Percentiles rank a stretch among this genome's conserved stretches.
Conservation (phyloP, 2,329 filamentous ascomycete genomes). For the Alternaria hordeiaustralica region DNA sequence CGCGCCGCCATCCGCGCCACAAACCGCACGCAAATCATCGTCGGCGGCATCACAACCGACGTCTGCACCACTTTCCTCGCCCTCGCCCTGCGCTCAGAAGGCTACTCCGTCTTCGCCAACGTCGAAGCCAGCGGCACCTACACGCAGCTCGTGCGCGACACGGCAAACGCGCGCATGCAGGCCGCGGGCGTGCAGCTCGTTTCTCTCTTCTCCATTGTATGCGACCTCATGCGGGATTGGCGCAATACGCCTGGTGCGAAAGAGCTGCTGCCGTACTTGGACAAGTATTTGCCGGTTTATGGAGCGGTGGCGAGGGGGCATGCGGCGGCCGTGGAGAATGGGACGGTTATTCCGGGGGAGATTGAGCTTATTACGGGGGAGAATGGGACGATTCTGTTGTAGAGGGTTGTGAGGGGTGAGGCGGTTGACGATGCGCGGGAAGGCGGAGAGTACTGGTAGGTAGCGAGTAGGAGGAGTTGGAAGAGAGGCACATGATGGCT, state of each 20-base stretch:
- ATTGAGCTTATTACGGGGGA: conserved; percentile 33
- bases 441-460: background rate
- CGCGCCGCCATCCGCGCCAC: conserved; percentile 68
- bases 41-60: conserved; percentile 76
- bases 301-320: conserved; percentile 68
- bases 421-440: background rate
- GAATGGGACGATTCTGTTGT: conserved; percentile 23
- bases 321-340: conserved; percentile 65
- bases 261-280: conserved; percentile 68
- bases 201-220: conserved; percentile 67
- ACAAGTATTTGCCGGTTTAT: conserved; percentile 70
- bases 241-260: conserved; percentile 58
- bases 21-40: conserved; percentile 71
- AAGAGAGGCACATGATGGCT: background rate
- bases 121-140: conserved; percentile 74
- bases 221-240: conserved; percentile 76
- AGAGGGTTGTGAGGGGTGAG: background rate
- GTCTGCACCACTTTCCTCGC: conserved; percentile 78
- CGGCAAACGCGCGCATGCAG: conserved; percentile 71
- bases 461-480: background rate
- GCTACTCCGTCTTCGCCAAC: conserved; percentile 77
- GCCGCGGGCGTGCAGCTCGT: conserved; percentile 70
- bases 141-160: conserved; percentile 64
- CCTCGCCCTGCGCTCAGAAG: conserved; percentile 72
- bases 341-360: conserved; percentile 65